phyloP scores from a whole-genome alignment of 805 yeast genomes.

The Suhomyces prunicola region DNA sequence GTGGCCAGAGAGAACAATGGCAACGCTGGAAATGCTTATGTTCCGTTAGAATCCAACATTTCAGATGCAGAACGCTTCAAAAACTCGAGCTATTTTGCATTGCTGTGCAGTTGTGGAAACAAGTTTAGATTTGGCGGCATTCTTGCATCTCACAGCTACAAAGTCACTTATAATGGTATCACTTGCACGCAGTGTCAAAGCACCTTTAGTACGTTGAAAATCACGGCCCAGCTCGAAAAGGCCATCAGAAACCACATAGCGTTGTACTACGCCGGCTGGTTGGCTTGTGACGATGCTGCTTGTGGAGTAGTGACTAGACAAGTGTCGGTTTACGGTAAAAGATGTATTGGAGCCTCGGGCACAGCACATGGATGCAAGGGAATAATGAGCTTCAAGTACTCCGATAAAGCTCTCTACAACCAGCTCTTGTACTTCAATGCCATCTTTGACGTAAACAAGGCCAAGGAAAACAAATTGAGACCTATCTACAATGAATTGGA shows the following conservation, averaged over 20 bases:
- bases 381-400: slow-evolving; percentile 70
- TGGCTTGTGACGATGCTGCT: slow-evolving; percentile 78
- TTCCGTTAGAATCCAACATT: slow-evolving; percentile 78
- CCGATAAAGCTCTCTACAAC: slow-evolving; percentile 78
- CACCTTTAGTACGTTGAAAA: slow-evolving; percentile 47
- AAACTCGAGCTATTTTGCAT: slow-evolving; percentile 50
- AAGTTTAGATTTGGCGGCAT: slow-evolving; percentile 74
- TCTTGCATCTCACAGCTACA: slow-evolving; percentile 57
- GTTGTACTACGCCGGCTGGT: slow-evolving; percentile 81
- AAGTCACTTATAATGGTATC: slow-evolving; percentile 65
- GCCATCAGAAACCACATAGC: slow-evolving; percentile 67
- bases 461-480: slow-evolving; percentile 53
- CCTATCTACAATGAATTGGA: slow-evolving; percentile 46
- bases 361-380: slow-evolving; percentile 71
- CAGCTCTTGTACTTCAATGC: slow-evolving; percentile 78
- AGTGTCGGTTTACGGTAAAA: slow-evolving; percentile 82
- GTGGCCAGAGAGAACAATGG: slow-evolving; percentile 34
- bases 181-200: slow-evolving; percentile 61
- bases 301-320: slow-evolving; percentile 82
- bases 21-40: slow-evolving; percentile 16
- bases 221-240: slow-evolving; percentile 74
- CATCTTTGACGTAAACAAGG: slow-evolving; percentile 78
- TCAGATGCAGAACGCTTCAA: slow-evolving; percentile 81
- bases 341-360: slow-evolving; percentile 70
- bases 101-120: slow-evolving; percentile 63